Percentiles rank a stretch among this genome's conserved stretches.
These are phyloP conservation scores for Mortierella sp. DNA, from an alignment of 371 early-diverging fungal species.

Conservation along the genomic window DNA sequence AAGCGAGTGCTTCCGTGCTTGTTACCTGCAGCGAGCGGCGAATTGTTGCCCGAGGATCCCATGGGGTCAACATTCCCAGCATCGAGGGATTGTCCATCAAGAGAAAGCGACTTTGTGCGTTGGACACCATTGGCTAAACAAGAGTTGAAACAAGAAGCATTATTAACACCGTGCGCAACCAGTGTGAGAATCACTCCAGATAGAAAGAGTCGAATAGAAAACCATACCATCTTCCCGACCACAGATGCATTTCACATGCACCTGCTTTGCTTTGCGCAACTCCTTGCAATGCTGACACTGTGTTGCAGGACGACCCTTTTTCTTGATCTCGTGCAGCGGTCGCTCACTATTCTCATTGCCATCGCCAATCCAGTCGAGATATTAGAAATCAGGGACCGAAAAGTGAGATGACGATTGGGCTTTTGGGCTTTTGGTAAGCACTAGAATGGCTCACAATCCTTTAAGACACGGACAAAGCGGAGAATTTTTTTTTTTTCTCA, in stretches of 20 bases:
- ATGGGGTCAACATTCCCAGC: conserved; percentile 20
- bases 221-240: conserved; percentile 52
- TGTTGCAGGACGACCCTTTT: conserved; percentile 83
- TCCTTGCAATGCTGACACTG: conserved; percentile 83
- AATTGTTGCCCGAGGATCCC: conserved; percentile 6
- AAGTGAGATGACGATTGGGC: neutral
- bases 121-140: conserved; percentile 16
- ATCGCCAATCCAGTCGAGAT: conserved; percentile 25
- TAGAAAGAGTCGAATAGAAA: neutral
- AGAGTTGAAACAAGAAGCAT: neutral
- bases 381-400: neutral
- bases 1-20: neutral
- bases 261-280: conserved; percentile 77
- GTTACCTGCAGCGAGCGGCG: conserved; percentile 1
- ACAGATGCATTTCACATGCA: conserved; percentile 81
- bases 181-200: too few relatives aligned
- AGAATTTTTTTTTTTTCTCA: too few relatives aligned
- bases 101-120: conserved; percentile 24
- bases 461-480: too few relatives aligned
- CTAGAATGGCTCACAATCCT: neutral
- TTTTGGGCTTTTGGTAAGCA: neutral
- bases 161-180: neutral
- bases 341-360: conserved; percentile 56
- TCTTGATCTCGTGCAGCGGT: conserved; percentile 73
- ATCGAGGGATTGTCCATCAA: conserved; percentile 35